Evolutionary conservation across 2,329 filamentous ascomycete species (phyloP).

Genomic region (Trichoderma oligosporum): DNA sequence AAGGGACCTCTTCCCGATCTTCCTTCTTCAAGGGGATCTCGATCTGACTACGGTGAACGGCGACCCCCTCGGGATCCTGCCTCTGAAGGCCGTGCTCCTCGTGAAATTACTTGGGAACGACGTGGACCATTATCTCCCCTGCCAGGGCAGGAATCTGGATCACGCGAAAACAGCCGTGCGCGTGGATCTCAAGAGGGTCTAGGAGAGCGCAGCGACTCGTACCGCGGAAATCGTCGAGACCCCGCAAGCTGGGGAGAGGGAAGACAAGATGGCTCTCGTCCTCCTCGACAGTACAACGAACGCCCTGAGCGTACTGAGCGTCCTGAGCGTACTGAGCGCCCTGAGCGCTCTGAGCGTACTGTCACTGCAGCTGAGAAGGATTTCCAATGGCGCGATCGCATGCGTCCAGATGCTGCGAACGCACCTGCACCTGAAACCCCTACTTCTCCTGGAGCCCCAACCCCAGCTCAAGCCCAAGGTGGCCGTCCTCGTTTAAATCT

Average conservation of each 20-base stretch:
- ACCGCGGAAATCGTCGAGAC: constrained; percentile 59
- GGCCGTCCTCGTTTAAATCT: constrained; percentile 82
- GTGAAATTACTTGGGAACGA: constrained; percentile 87
- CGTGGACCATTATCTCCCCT: constrained; percentile 82
- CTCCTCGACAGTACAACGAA: constrained; percentile 68
- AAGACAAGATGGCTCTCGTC: constrained; percentile 71
- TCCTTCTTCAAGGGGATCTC: constrained; percentile 50
- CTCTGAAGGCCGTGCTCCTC: constrained; percentile 58
- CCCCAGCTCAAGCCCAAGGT: constrained; percentile 46
- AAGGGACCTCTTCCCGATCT: constrained; percentile 82
- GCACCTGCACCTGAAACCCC: constrained; percentile 65
- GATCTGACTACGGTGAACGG: constrained; percentile 56
- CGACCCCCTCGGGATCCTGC: constrained; percentile 62
- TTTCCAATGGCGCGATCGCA: constrained; percentile 86
- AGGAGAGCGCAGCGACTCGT: constrained; percentile 54
- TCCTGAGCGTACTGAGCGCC: constrained; percentile 68
- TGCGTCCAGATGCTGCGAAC: constrained; percentile 74
- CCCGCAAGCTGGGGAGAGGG: constrained; percentile 77
- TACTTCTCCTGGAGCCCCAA: constrained; percentile 63
- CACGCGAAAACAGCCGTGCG: constrained; percentile 54
- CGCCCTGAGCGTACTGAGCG: too few relatives aligned
- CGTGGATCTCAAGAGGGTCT: constrained; percentile 49
- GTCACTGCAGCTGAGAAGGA: constrained; percentile 90
- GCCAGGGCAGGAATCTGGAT: constrained; percentile 50
- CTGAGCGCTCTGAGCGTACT: constrained; percentile 49